Conservation (phyloP, 306 rosid genomes). For the Medicago lupulina region DNA sequence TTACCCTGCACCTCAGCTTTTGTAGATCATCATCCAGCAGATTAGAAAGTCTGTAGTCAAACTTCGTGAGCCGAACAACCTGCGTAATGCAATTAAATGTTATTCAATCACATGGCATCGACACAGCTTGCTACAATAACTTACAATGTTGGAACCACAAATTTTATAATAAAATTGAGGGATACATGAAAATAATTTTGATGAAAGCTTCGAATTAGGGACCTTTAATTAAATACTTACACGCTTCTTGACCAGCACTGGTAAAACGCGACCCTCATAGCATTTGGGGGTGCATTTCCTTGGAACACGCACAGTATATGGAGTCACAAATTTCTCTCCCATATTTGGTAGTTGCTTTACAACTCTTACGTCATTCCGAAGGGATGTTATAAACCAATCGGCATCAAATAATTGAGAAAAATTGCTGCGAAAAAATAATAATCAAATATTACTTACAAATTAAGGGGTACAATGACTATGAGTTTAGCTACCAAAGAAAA, state of each 20-base stretch:
- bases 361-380: conserved; percentile 69
- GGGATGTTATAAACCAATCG: conserved; percentile 77
- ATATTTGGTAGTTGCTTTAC: conserved; percentile 66
- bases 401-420: conserved; percentile 80
- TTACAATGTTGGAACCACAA: neutral
- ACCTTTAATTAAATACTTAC: conserved; percentile 52
- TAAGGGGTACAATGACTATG: conserved; percentile 15
- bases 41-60: conserved; percentile 93
- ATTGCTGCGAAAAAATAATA: conserved; percentile 61
- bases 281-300: conserved; percentile 81
- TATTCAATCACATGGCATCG: neutral
- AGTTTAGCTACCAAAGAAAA: conserved; percentile 21
- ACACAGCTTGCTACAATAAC: neutral
- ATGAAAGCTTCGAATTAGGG: conserved; percentile 4
- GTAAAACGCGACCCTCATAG: conserved; percentile 70
- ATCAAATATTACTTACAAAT: conserved; percentile 30
- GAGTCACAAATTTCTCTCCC: conserved; percentile 50
- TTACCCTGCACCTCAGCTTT: conserved; percentile 84
- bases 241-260: conserved; percentile 66
- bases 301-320: conserved; percentile 77
- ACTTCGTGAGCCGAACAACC: conserved; percentile 87
- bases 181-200: neutral
- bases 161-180: neutral
- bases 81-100: conserved; percentile 41
- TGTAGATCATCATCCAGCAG: conserved; percentile 68